Percentiles rank a stretch among this genome's conserved stretches.
Conservation (phyloP, 352 stramenopile species). For the Thalassiosira hispida region DNA sequence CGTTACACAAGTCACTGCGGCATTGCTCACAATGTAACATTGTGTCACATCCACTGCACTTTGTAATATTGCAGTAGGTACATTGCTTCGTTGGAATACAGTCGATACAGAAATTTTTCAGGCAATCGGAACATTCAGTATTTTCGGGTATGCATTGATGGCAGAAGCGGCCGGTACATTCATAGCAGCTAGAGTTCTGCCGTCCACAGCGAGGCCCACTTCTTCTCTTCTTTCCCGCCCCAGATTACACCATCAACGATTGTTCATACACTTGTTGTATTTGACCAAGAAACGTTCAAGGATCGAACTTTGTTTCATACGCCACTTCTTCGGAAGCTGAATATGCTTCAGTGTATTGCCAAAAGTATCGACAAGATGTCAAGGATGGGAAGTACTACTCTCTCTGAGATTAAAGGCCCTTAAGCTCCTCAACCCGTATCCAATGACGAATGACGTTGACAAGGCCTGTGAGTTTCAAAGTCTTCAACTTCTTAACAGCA, state of each 20-base stretch:
- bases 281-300: neutral
- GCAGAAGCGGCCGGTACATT: conserved; percentile 2
- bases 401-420: neutral
- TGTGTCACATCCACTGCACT: neutral
- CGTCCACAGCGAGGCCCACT: conserved; percentile 1
- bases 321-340: conserved; percentile 22
- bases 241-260: neutral
- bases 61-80: neutral
- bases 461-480: conserved; percentile 7
- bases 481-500: neutral
- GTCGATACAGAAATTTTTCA: conserved; percentile 11
- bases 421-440: neutral
- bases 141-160: neutral
- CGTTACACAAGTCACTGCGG: neutral
- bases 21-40: neutral
- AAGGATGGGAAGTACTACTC: conserved; percentile 10
- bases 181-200: conserved; percentile 11
- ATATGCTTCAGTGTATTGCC: conserved; percentile 11
- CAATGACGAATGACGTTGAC: neutral
- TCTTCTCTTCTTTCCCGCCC: neutral
- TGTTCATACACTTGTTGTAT: conserved; percentile 7
- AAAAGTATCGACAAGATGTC: neutral
- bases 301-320: neutral
- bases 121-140: neutral
- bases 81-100: neutral